Percentiles rank a stretch among this genome's conserved stretches.
phyloP scores from a whole-genome alignment of 192 early-diverging fungal species.

The Neocallimastix lanati region DNA sequence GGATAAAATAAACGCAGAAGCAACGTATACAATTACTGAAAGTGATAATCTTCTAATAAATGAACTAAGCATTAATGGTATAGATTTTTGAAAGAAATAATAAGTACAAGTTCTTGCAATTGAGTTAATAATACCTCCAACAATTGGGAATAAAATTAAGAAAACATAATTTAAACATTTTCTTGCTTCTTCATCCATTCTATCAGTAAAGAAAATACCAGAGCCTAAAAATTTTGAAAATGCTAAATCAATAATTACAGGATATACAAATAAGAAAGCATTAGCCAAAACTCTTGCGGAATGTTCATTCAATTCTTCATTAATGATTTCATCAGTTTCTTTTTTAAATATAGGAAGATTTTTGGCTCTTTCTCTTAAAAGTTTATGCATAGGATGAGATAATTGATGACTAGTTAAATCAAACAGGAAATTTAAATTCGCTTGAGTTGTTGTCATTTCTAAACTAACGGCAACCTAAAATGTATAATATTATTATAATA shows the following conservation, averaged over 20 bases:
- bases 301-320: background rate
- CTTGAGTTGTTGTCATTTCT: background rate
- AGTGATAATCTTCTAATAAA: conserved; percentile 14
- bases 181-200: conserved; percentile 3
- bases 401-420: background rate
- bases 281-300: background rate
- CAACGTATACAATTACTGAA: conserved; percentile 8
- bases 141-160: conserved; percentile 10
- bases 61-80: conserved; percentile 16
- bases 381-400: background rate
- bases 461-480: background rate
- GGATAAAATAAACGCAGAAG: conserved; percentile 1
- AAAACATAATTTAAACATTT: background rate
- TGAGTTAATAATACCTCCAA: conserved; percentile 18
- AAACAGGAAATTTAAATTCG: background rate
- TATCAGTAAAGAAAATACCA: conserved; percentile 10
- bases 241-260: background rate
- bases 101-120: conserved; percentile 18
- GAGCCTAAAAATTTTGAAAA: background rate
- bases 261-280: background rate
- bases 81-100: conserved; percentile 23
- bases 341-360: background rate
- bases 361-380: background rate
- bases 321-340: background rate
- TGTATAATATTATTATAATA: too few relatives aligned